A percentile compares a stretch with the other conserved stretches of the same genome.
Evolutionary conservation across 305 asterid genomes (phyloP).

Genomic region (Euphrasia arctica): DNA sequence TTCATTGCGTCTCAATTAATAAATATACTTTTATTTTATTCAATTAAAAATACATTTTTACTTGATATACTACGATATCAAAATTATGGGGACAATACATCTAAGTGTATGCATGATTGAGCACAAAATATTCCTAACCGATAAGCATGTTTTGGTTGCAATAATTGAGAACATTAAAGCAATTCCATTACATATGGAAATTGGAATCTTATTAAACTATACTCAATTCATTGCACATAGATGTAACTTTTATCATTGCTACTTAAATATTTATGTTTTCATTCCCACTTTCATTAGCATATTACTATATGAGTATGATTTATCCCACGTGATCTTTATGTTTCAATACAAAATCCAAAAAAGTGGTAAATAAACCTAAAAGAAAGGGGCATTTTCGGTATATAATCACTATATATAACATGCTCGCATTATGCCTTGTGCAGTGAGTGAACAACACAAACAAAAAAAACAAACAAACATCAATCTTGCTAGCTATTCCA

Average conservation of each 20-base stretch:
- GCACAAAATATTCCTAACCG: neutral
- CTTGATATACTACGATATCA: too few species aligned
- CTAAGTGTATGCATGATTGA: neutral
- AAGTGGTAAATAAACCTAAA: conserved; percentile 8
- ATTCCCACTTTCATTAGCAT: conserved; percentile 11
- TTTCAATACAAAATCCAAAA: neutral
- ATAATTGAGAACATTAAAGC: neutral
- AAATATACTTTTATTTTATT: too few species aligned
- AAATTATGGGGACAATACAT: too few species aligned
- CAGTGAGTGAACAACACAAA: neutral
- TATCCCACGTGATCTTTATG: conserved; percentile 32
- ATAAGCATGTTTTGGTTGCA: conserved; percentile 3
- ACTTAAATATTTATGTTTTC: neutral
- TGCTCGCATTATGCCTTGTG: neutral
- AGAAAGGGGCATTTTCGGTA: conserved; percentile 28
- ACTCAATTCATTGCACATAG: conserved; percentile 28
- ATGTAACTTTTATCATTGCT: neutral
- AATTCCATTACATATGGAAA: conserved; percentile 9
- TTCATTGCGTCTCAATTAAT: too few species aligned
- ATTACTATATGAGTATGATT: neutral
- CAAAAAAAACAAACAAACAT: neutral
- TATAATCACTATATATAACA: conserved; percentile 19
- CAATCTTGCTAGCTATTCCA: neutral
- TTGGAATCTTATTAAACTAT: conserved; percentile 20
- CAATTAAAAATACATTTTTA: too few species aligned